These are phyloP conservation scores for Spiraea crenata DNA, from an alignment of 331 rosid genomes.

Conservation along the genomic window DNA sequence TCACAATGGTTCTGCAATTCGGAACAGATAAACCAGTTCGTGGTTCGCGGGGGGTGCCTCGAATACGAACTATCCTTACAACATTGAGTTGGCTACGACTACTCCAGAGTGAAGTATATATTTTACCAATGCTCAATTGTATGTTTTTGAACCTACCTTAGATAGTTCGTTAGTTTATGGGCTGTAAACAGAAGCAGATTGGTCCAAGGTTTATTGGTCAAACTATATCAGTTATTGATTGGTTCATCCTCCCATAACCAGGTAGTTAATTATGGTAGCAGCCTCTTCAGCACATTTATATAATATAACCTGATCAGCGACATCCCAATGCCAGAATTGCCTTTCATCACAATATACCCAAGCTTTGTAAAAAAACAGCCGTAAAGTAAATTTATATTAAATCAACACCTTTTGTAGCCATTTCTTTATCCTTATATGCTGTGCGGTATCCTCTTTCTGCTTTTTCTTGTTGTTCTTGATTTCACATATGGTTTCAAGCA, in stretches of 20 bases:
- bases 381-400: not conserved
- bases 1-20: too few species aligned
- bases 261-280: not conserved
- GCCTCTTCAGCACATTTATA: not conserved
- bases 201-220: not conserved
- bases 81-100: too few species aligned
- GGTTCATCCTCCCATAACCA: not conserved
- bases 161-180: too few species aligned
- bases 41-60: too few species aligned
- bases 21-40: too few species aligned
- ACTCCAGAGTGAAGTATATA: too few species aligned
- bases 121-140: too few species aligned
- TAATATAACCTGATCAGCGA: not conserved
- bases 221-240: too few species aligned
- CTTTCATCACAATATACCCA: not conserved
- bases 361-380: not conserved
- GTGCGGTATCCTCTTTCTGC: constrained; percentile 69
- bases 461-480: constrained; percentile 92
- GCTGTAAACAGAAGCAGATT: not conserved
- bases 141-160: too few species aligned
- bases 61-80: too few species aligned
- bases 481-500: constrained; percentile 90
- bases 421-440: constrained; percentile 67
- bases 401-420: constrained; percentile 80
- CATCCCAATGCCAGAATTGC: not conserved